Base-by-base conservation (phyloP, 2,329 filamentous ascomycete species). In the Hypoxylon sp. region DNA sequence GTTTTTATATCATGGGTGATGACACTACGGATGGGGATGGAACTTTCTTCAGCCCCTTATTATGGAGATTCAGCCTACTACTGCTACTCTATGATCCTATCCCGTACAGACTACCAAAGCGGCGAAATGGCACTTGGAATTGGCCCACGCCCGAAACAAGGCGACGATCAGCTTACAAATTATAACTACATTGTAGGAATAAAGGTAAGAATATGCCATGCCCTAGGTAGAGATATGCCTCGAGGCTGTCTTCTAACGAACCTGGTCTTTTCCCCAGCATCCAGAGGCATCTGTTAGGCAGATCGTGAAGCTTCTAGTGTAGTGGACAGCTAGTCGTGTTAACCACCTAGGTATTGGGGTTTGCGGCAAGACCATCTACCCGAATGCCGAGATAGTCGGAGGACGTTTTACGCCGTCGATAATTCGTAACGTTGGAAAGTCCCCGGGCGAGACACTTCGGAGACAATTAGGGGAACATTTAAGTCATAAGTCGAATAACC, bases 1-100 rank as follows among this genome's bases (percentile, higher is more conserved):
- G 30, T 61, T 54, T 55, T 40, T 61, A 57, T 56, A 56, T 11
- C 16, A 20, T 36, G 8, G 36, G 11, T 40, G 36, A 40, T 52
- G 52, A 24, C 45, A 45, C 49, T 59, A 48, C 51, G 20, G 32
- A 45, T 30, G 38, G 56, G 33, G 30, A 50, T 40, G 28, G 16
- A 46, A 54, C 51, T 46, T 30, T 52, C 46, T 20, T 51, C 38
- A 52, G 18, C 38, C 62, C 62, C 55, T 24, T 52, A 54, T 61
- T 65, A 57, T 53, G 58, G 56, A 51, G 45, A n/a, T 55, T 60
- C 24, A 30, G 40, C 36, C 38, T 20, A 28, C 16, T 16, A 24
- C 26, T 16, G 16, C 26, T 33, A 54, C 38, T 8, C 8, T 30
- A 33, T 33, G 30, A 33, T 33, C 30, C 8, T 33, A 33, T 33